Percentiles rank a stretch among this genome's conserved stretches.
Evolutionary conservation across 2,329 filamentous ascomycete genomes (phyloP).

Genomic region (Hypoxylon sp.): DNA sequence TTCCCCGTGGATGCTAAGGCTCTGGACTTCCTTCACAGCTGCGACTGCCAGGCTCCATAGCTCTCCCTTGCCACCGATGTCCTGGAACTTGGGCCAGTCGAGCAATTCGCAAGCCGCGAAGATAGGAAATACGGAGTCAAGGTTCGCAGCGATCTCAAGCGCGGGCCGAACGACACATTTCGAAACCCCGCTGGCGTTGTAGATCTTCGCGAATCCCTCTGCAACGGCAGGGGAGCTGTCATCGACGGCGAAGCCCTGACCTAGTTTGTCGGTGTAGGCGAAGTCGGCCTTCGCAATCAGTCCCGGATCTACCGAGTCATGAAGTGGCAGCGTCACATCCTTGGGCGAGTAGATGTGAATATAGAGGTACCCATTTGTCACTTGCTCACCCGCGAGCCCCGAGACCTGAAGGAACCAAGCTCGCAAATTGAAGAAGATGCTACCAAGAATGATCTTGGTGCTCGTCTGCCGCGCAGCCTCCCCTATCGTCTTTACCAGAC

Average conservation of each 20-base stretch:
- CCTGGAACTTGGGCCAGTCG: constrained; percentile 25
- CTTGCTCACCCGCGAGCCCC: constrained; percentile 23
- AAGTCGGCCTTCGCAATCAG: constrained; percentile 23
- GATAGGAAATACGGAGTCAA: constrained; percentile 23
- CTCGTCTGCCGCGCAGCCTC: constrained; percentile 19
- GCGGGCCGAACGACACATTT: constrained; percentile 19
- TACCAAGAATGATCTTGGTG: constrained; percentile 32
- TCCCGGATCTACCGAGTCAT: constrained; percentile 6
- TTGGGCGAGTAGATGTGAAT: constrained; percentile 32
- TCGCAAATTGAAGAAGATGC: constrained; percentile 27
- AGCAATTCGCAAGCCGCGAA: constrained; percentile 30
- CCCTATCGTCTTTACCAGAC: constrained; percentile 28
- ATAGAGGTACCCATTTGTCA: constrained; percentile 28
- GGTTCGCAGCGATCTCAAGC: constrained; percentile 9
- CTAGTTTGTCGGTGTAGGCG: constrained; percentile 21
- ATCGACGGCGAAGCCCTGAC: constrained; percentile 11
- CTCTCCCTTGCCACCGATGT: constrained; percentile 13
- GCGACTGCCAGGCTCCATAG: constrained; percentile 19
- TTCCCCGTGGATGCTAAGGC: constrained; percentile 20
- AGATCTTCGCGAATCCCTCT: constrained; percentile 18
- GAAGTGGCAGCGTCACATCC: constrained; percentile 18
- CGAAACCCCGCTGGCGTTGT: constrained; percentile 11
- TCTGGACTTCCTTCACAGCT: constrained; percentile 26
- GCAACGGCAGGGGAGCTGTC: constrained; percentile 22
- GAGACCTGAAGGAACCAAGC: constrained; percentile 30